Conservation (phyloP, 106 monocot species). For the Platanthera zijinensis region DNA sequence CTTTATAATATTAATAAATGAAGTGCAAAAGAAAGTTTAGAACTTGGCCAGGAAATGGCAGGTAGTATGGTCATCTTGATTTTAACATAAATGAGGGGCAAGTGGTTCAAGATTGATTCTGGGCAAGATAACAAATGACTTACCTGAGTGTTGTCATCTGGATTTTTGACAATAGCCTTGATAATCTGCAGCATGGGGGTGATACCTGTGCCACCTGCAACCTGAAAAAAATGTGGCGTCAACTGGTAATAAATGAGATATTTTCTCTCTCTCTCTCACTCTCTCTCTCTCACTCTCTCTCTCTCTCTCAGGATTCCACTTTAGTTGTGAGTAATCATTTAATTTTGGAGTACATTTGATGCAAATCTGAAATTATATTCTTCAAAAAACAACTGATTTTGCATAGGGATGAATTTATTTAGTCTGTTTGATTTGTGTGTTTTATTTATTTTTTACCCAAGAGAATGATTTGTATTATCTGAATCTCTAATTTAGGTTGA, state of each 20-base stretch:
- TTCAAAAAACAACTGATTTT: no score
- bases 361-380: no score
- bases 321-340: background rate
- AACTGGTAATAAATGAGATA: no score
- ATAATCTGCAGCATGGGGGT: conserved; percentile 96
- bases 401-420: no score
- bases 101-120: background rate
- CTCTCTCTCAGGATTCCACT: background rate
- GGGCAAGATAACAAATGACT: background rate
- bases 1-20: background rate
- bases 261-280: no score
- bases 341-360: background rate
- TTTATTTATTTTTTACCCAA: no score
- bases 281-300: no score
- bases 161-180: conserved; percentile 80
- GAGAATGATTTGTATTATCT: no score
- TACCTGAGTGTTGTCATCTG: conserved; percentile 86
- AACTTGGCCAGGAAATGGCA: background rate
- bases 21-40: background rate
- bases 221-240: conserved; percentile 19
- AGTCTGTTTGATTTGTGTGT: no score
- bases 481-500: no score
- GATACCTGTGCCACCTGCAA: conserved; percentile 89
- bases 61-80: background rate
- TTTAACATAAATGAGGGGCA: background rate